Evolutionary conservation across 2,329 filamentous ascomycete species (phyloP).

Genomic region (Pyrenochaeta sp.): DNA sequence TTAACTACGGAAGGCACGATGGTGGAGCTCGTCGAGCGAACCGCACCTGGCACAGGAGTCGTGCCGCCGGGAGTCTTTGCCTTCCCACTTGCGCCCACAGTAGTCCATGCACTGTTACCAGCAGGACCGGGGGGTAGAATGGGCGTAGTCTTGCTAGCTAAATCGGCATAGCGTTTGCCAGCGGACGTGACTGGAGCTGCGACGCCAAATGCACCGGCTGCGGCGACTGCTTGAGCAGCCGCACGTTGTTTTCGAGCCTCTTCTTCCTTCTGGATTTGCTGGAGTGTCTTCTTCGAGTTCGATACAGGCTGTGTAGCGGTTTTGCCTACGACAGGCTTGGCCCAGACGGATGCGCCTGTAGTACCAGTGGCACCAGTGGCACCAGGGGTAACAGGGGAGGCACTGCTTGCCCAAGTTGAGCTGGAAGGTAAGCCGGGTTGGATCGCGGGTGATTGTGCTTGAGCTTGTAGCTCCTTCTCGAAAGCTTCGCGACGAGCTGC

Average conservation of each 20-base stretch:
- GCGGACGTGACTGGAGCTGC: slow-evolving; percentile 53
- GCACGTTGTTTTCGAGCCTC: slow-evolving; percentile 86
- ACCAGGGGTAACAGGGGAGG: slow-evolving; percentile 73
- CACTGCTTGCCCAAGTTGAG: slow-evolving; percentile 82
- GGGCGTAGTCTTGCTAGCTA: slow-evolving; percentile 78
- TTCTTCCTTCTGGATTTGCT: slow-evolving; percentile 96
- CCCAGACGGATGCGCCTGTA: slow-evolving; percentile 65
- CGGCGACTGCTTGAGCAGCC: slow-evolving; percentile 58
- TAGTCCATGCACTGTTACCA: slow-evolving; percentile 80
- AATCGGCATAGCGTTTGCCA: slow-evolving; percentile 92
- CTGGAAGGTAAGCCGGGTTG: slow-evolving; percentile 83
- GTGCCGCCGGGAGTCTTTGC: slow-evolving; percentile 76
- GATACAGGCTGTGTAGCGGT: slow-evolving; percentile 50
- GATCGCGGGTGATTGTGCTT: slow-evolving; percentile 67
- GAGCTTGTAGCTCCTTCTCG: slow-evolving; percentile 77
- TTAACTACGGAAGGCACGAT: slow-evolving; percentile 54
- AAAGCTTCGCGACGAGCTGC: slow-evolving; percentile 78
- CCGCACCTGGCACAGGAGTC: slow-evolving; percentile 57
- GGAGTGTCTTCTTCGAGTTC: slow-evolving; percentile 82
- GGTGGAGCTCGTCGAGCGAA: slow-evolving; percentile 58
- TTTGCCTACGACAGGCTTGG: slow-evolving; percentile 65
- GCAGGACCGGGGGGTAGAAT: slow-evolving; percentile 53
- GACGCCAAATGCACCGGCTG: slow-evolving; percentile 54
- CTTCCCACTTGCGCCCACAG: slow-evolving; percentile 93
- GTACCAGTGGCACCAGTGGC: slow-evolving; percentile 46